These are phyloP conservation scores for Ophiostoma australiae DNA, from an alignment of 2,329 filamentous ascomycete genomes.

Conservation along the genomic window DNA sequence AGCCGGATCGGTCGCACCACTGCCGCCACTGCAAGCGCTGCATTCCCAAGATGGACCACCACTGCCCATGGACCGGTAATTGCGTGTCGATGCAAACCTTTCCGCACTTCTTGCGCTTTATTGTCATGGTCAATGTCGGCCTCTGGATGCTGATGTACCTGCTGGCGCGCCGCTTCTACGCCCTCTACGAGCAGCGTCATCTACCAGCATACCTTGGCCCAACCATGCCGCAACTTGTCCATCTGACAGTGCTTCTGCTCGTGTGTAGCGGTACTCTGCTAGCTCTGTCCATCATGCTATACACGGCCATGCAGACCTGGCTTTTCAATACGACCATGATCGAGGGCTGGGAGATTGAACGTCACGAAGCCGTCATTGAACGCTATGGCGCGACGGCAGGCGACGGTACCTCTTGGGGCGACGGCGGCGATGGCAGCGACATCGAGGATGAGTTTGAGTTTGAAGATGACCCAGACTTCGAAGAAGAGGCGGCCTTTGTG, in stretches of 20 bases:
- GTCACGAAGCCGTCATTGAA: conserved; percentile 54
- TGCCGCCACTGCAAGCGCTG: conserved; percentile 71
- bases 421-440: conserved; percentile 25
- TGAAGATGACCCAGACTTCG: conserved; percentile 32
- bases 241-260: conserved; percentile 57
- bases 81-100: conserved; percentile 79
- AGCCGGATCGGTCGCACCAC: conserved; percentile 75
- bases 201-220: conserved; percentile 73
- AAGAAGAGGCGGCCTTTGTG: conserved; percentile 19
- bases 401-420: conserved; percentile 41
- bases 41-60: conserved; percentile 78
- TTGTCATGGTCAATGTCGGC: conserved; percentile 61
- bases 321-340: conserved; percentile 72
- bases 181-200: conserved; percentile 60
- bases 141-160: conserved; percentile 59
- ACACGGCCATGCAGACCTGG: conserved; percentile 58
- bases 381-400: conserved; percentile 39
- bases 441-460: conserved; percentile 28
- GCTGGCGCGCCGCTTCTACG: conserved; percentile 53
- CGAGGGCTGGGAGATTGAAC: conserved; percentile 69
- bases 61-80: conserved; percentile 80
- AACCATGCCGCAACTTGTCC: conserved; percentile 51
- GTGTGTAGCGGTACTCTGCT: conserved; percentile 56
- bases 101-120: conserved; percentile 76
- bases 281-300: conserved; percentile 59